phyloP scores from a whole-genome alignment of 129 eudicot genomes.

The Tanacetum coccineum region DNA sequence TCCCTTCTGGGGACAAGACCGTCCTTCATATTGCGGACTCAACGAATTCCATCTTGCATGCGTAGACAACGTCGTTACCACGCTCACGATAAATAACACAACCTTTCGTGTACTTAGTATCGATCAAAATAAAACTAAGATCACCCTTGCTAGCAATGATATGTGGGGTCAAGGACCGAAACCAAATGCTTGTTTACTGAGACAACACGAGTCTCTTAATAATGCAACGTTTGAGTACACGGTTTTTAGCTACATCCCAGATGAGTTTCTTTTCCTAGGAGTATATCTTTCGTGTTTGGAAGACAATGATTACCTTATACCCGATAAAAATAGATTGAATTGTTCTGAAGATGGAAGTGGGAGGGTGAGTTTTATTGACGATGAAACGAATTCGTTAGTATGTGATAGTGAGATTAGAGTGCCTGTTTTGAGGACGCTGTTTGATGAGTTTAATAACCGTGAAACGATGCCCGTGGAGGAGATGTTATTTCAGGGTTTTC shows the following conservation, averaged over 20 bases:
- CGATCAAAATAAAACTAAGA: background rate
- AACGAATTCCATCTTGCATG: constrained; percentile 29
- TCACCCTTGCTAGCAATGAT: constrained; percentile 19
- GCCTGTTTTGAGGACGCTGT: constrained; percentile 9
- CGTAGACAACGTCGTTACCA: background rate
- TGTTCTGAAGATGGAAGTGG: background rate
- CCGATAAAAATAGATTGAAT: background rate
- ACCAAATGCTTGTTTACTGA: constrained; percentile 7
- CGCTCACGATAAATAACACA: constrained; percentile 11
- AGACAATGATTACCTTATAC: background rate
- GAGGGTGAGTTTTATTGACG: background rate
- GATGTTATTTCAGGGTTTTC: constrained; percentile 19
- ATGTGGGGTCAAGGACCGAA: too few relatives aligned
- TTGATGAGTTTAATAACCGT: constrained; percentile 18
- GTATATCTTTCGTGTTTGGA: constrained; percentile 10
- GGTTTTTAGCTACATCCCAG: background rate
- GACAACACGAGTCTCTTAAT: background rate
- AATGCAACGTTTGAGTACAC: background rate
- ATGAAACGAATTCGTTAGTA: background rate
- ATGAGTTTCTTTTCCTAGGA: background rate
- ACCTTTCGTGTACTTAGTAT: constrained; percentile 28
- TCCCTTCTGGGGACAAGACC: constrained; percentile 32
- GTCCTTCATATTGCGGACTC: constrained; percentile 30
- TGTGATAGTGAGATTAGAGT: constrained; percentile 2
- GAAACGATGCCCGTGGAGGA: constrained; percentile 1